A percentile compares a stretch with the other conserved stretches of the same genome.
Conservation (phyloP, 306 rosid genomes). For the Cucumis hystrix region DNA sequence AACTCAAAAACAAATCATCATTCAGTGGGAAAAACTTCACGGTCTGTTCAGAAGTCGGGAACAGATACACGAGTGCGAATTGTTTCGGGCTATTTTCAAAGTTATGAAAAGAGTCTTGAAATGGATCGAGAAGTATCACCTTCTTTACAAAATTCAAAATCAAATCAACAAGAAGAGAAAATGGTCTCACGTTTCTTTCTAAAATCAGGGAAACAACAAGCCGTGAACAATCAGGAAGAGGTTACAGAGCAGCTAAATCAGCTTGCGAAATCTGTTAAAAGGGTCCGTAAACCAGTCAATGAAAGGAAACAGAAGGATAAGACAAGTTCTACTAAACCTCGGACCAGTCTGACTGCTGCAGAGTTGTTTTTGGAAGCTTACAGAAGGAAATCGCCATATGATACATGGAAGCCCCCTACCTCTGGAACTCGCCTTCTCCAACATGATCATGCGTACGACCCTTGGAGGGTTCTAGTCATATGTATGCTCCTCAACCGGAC, state of each 20-base stretch:
- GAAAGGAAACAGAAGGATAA: background rate
- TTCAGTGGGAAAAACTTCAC: background rate
- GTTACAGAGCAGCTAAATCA: background rate
- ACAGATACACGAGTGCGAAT: background rate
- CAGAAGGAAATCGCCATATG: slow-evolving; percentile 27
- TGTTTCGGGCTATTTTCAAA: background rate
- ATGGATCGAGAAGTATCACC: slow-evolving; percentile 9
- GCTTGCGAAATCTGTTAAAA: slow-evolving; percentile 12
- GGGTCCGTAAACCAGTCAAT: background rate
- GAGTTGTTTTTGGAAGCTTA: slow-evolving; percentile 41
- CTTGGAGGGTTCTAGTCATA: slow-evolving; percentile 67
- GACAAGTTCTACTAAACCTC: background rate
- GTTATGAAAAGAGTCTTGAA: background rate
- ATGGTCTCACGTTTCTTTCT: slow-evolving; percentile 2
- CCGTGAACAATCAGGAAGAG: background rate
- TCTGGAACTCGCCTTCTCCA: slow-evolving; percentile 41
- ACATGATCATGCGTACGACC: slow-evolving; percentile 50
- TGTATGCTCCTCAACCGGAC: slow-evolving; percentile 61
- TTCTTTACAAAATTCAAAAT: slow-evolving; percentile 2
- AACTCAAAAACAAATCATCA: background rate
- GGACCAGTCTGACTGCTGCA: slow-evolving; percentile 10
- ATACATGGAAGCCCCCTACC: slow-evolving; percentile 61
- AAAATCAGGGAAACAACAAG: background rate
- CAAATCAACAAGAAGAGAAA: background rate
- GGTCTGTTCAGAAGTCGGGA: background rate